Evolutionary conservation across 2,329 filamentous ascomycete species (phyloP).

Genomic region (Leptographium wingfieldii): DNA sequence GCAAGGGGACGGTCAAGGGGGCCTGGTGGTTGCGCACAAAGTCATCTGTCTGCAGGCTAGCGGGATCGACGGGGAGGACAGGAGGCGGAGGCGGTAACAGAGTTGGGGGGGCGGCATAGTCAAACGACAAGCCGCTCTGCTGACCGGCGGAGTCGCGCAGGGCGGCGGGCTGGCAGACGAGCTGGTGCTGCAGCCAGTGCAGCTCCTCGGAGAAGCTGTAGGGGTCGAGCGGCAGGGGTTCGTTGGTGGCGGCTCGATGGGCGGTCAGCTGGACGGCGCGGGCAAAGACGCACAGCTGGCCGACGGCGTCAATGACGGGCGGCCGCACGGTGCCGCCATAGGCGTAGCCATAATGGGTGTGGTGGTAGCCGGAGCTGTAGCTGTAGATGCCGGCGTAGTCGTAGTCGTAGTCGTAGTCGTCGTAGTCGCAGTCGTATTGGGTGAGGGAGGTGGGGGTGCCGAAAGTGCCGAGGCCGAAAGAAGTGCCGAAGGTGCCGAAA

Average conservation of each 20-base stretch:
- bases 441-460: neutral
- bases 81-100: neutral
- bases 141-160: constrained; percentile 13
- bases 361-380: constrained; percentile 2
- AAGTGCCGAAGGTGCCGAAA: neutral
- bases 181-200: constrained; percentile 17
- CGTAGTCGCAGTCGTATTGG: neutral
- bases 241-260: constrained; percentile 7
- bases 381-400: neutral
- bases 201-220: constrained; percentile 20
- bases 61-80: constrained; percentile 11
- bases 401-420: neutral
- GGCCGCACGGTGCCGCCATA: constrained; percentile 9
- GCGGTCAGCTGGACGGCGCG: constrained; percentile 14
- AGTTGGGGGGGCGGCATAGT: neutral
- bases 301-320: constrained; percentile 14
- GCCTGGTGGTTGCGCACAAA: constrained; percentile 16
- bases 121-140: neutral
- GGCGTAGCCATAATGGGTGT: neutral
- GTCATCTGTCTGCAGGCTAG: constrained; percentile 10
- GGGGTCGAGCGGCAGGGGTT: constrained; percentile 16
- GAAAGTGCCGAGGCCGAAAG: neutral
- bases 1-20: constrained; percentile 7
- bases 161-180: constrained; percentile 16
- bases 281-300: constrained; percentile 16